phyloP scores from a whole-genome alignment of 257 asterid genomes.

The Thymus mandschuricus region DNA sequence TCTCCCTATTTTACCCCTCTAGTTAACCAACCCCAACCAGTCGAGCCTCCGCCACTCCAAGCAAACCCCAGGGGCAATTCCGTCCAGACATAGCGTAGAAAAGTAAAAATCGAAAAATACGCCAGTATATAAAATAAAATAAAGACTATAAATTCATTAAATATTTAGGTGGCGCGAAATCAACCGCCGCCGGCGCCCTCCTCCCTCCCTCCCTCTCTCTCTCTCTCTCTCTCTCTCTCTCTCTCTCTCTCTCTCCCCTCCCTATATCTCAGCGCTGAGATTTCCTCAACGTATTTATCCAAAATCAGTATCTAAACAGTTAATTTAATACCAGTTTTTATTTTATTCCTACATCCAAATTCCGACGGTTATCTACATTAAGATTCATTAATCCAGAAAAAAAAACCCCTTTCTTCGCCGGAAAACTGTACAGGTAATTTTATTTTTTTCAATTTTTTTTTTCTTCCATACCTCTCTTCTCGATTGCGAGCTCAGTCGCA shows the following conservation, averaged over 20 bases:
- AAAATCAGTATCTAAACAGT: background rate
- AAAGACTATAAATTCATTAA: conserved; percentile 19
- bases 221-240: conserved; percentile 26
- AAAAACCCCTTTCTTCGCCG: conserved; percentile 20
- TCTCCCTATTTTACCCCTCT: conserved; percentile 22
- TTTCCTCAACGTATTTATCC: background rate
- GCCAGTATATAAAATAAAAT: conserved; percentile 4
- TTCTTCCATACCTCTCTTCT: background rate
- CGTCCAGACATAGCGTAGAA: conserved; percentile 33
- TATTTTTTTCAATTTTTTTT: background rate
- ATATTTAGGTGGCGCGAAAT: conserved; percentile 62
- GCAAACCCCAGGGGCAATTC: conserved; percentile 32
- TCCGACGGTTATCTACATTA: conserved; percentile 2
- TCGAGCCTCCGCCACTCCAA: conserved; percentile 1
- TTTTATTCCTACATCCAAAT: background rate
- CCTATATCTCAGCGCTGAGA: conserved; percentile 36
- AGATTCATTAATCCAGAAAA: background rate
- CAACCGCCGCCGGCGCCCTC: conserved; percentile 43
- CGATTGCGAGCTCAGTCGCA: background rate
- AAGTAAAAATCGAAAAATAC: conserved; percentile 25
- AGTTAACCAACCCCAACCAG: conserved; percentile 8
- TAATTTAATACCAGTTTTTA: conserved; percentile 14
- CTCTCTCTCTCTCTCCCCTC: conserved; percentile 24
- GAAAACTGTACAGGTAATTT: conserved; percentile 35
- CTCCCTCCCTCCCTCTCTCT: conserved; percentile 14